Conservation (phyloP, 164 flowering plant species). For the Vitis rotundifolia region DNA sequence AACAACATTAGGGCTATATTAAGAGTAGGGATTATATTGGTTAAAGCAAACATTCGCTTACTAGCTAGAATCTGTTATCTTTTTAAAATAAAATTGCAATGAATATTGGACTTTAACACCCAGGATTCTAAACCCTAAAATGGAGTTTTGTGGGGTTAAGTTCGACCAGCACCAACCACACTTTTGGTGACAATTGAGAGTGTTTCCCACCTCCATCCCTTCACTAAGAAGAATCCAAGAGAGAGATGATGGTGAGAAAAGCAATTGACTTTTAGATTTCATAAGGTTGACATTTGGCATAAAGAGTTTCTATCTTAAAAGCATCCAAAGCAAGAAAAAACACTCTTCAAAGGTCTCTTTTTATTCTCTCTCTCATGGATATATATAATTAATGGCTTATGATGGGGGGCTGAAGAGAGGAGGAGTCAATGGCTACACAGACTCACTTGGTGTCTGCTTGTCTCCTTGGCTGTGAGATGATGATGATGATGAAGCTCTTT, state of each 20-base stretch:
- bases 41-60: too few relatives aligned
- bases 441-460: conserved; percentile 49
- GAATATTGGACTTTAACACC: background rate
- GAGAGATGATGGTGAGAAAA: conserved; percentile 20
- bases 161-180: conserved; percentile 21
- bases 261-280: conserved; percentile 40
- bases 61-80: background rate
- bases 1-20: background rate
- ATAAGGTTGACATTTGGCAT: conserved; percentile 43
- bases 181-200: conserved; percentile 29
- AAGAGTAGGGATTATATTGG: background rate
- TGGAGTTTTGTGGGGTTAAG: conserved; percentile 17
- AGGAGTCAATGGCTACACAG: conserved; percentile 46
- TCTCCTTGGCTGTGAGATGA: conserved; percentile 26
- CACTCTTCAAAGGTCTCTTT: conserved; percentile 1
- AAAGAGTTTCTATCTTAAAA: conserved; percentile 21
- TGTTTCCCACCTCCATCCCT: conserved; percentile 46
- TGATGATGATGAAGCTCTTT: conserved; percentile 17
- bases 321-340: conserved; percentile 38
- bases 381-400: conserved; percentile 33
- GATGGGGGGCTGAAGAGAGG: conserved; percentile 23
- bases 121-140: background rate
- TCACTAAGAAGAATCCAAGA: conserved; percentile 39
- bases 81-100: background rate
- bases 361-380: conserved; percentile 5